Evolutionary conservation across 192 early-diverging fungal genomes (phyloP).

Genomic region (Coemansia sp.): DNA sequence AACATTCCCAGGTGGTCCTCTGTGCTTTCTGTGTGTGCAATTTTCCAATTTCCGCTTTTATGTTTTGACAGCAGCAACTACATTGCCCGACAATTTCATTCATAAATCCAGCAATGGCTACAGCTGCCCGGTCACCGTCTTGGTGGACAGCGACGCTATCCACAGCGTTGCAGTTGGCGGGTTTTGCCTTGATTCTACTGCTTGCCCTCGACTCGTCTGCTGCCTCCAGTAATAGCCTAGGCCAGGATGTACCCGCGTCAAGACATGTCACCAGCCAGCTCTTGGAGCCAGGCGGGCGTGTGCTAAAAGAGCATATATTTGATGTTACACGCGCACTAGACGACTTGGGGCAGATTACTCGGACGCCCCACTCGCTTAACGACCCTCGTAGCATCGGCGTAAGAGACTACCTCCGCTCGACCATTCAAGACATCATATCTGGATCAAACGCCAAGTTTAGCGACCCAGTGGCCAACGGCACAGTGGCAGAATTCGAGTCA

Average conservation of each 20-base stretch:
- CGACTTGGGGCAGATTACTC: slow-evolving; percentile 35
- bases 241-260: slow-evolving; percentile 2
- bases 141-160: slow-evolving; percentile 9
- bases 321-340: slow-evolving; percentile 37
- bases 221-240: slow-evolving; percentile 15
- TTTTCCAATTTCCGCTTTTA: neutral
- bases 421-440: slow-evolving; percentile 24
- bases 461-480: slow-evolving; percentile 31
- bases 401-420: slow-evolving; percentile 38
- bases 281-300: neutral
- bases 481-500: slow-evolving; percentile 27
- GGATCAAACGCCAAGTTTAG: slow-evolving; percentile 22
- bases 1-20: neutral
- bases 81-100: neutral
- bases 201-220: slow-evolving; percentile 23
- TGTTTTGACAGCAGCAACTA: neutral
- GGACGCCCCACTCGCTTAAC: slow-evolving; percentile 52
- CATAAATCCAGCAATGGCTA: neutral
- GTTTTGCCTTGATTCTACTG: slow-evolving; percentile 19
- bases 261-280: neutral
- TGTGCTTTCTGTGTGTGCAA: neutral
- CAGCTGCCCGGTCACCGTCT: neutral
- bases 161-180: slow-evolving; percentile 13
- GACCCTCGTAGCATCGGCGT: slow-evolving; percentile 46
- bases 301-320: slow-evolving; percentile 11